phyloP scores from a whole-genome alignment of 305 asterid genomes.

The Ilex paraguariensis region DNA sequence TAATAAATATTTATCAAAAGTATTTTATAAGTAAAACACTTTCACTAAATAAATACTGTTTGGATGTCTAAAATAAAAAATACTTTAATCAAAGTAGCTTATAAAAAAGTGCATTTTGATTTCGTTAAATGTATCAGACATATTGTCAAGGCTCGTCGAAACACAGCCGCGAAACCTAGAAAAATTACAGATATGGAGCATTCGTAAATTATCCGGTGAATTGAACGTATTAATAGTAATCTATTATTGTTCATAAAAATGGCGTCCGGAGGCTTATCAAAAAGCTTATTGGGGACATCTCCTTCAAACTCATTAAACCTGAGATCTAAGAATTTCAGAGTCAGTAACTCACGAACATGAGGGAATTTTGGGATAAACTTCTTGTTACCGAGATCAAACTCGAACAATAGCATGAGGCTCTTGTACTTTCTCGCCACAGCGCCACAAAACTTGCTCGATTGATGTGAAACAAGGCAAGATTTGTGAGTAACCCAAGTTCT shows the following conservation, averaged over 20 bases:
- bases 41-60: no score
- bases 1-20: no score
- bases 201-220: slow-evolving; percentile 77
- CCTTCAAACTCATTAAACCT: slow-evolving; percentile 85
- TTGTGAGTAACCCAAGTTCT: slow-evolving; percentile 71
- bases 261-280: slow-evolving; percentile 73
- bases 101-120: slow-evolving; percentile 22
- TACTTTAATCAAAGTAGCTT: no score
- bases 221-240: slow-evolving; percentile 37
- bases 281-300: slow-evolving; percentile 53
- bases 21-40: no score
- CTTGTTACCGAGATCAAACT: slow-evolving; percentile 79
- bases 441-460: slow-evolving; percentile 79
- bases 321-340: slow-evolving; percentile 51
- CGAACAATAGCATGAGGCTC: slow-evolving; percentile 51
- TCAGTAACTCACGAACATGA: slow-evolving; percentile 51
- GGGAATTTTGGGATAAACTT: slow-evolving; percentile 83
- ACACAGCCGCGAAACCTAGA: slow-evolving; percentile 62
- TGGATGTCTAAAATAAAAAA: no score
- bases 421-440: slow-evolving; percentile 44
- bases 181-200: slow-evolving; percentile 85
- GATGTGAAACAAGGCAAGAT: slow-evolving; percentile 72
- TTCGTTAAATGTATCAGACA: slow-evolving; percentile 53
- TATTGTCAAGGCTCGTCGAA: slow-evolving; percentile 69
- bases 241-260: slow-evolving; percentile 76